A percentile compares a stretch with the other conserved stretches of the same genome.
Evolutionary conservation across 1,139 yeast genomes (phyloP).

Genomic region (Starmera stellimalicola): DNA sequence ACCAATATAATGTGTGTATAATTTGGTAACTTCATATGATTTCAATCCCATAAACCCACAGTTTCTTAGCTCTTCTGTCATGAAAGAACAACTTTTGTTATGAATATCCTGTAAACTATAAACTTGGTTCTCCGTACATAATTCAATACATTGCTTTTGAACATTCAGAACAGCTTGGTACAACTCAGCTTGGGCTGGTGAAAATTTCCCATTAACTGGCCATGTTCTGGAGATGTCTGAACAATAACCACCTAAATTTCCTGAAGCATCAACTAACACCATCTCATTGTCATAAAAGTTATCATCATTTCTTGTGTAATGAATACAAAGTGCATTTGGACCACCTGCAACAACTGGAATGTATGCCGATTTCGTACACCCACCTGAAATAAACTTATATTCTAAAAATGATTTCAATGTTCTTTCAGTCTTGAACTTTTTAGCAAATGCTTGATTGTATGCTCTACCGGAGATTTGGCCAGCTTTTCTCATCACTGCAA

Average conservation of each 20-base stretch:
- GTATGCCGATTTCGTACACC: slow-evolving; percentile 86
- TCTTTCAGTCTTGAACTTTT: slow-evolving; percentile 60
- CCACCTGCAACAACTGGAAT: slow-evolving; percentile 98
- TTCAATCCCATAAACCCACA: slow-evolving; percentile 54
- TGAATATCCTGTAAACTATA: slow-evolving; percentile 71
- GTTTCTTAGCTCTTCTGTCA: slow-evolving; percentile 58
- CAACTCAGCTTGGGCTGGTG: slow-evolving; percentile 71
- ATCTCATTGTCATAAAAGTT: slow-evolving; percentile 63
- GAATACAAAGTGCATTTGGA: slow-evolving; percentile 74
- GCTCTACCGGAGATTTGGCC: slow-evolving; percentile 78
- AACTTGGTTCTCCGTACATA: slow-evolving; percentile 33
- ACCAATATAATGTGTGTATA: slow-evolving; percentile 94
- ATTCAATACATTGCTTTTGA: slow-evolving; percentile 66
- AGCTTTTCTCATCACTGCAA: slow-evolving; percentile 71
- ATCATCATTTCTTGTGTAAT: slow-evolving; percentile 85
- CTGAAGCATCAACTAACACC: slow-evolving; percentile 94
- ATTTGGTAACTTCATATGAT: slow-evolving; percentile 41
- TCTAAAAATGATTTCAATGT: slow-evolving; percentile 76
- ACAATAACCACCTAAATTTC: slow-evolving; percentile 87
- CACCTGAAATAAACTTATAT: slow-evolving; percentile 73
- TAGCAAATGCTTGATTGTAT: slow-evolving; percentile 72
- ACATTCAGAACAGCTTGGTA: slow-evolving; percentile 84
- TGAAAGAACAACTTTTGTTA: slow-evolving; percentile 46
- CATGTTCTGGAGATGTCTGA: slow-evolving; percentile 95
- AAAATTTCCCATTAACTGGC: slow-evolving; percentile 74